Base-by-base conservation (phyloP, 73 alveolate genomes). In the Effrenium voratum region DNA sequence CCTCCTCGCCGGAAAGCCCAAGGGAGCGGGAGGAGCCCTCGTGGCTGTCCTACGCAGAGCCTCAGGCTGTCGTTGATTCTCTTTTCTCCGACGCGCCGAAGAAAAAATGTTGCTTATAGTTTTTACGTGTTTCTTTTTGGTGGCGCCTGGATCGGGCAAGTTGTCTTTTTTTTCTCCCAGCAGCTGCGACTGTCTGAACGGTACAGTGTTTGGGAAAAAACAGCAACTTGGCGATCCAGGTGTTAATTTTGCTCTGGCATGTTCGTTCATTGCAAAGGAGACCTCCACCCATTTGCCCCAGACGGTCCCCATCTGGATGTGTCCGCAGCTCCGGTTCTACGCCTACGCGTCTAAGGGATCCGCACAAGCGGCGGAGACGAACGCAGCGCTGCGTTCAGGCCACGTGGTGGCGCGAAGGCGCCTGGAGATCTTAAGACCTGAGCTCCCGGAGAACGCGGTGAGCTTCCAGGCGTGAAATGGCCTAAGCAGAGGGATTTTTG, bases 41-140 rank as follows among this genome's bases (percentile, higher is more conserved):
- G 36, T 82, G 92, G 92, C 92, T 82, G 76, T 30, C 92, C 75
- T 46, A 49, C 5, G 92, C 92, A 3, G 92, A 82, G 60, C 46
- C 92, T 3, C 75, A n/a, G n/a, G n/a, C n/a, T n/a, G n/a, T n/a
- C n/a, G n/a, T n/a, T n/a, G n/a, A n/a, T n/a, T n/a, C n/a, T n/a
- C n/a, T n/a, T n/a, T n/a, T n/a, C n/a, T n/a, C n/a, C n/a, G n/a
- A n/a, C n/a, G n/a, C n/a, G n/a, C n/a, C n/a, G n/a, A 36, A 28
- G 30, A 46, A 10, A 24, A 5, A 2, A 70, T 28, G 15, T 34
- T 1, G 34, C 8, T 40, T 2, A 28, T 16, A 63, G 15, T 63
- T 5, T 8, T 63, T 63, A 38, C 24, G 34, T 5, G 38, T 22
- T 8, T 22, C 30, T 63, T 8, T 8, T 12, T 22, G 6, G 30